Conservation (phyloP, 164 flowering plant genomes). For the Magnolia changhungtana region DNA sequence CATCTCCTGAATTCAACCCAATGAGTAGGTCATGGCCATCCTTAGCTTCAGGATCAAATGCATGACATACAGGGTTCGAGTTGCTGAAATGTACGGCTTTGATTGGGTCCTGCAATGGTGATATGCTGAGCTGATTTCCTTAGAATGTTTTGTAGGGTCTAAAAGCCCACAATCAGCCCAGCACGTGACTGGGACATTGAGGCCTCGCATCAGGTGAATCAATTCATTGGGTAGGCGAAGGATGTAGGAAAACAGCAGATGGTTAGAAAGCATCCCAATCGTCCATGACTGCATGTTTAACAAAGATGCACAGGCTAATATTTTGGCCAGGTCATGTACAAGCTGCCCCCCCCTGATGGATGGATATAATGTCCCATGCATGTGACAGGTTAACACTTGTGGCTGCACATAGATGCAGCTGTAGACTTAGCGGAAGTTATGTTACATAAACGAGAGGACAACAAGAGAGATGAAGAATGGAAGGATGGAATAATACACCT, state of each 20-base stretch:
- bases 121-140: background rate
- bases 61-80: constrained; percentile 94
- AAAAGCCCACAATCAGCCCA: background rate
- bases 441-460: background rate
- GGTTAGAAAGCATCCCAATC: background rate
- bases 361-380: background rate
- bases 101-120: constrained; percentile 74
- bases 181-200: background rate
- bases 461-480: background rate
- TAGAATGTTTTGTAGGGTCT: background rate
- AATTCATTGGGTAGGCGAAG: background rate
- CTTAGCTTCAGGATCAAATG: constrained; percentile 90
- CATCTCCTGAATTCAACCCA: constrained; percentile 93
- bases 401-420: background rate
- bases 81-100: constrained; percentile 84
- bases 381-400: background rate
- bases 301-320: no score
- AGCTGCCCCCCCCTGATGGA: background rate
- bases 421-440: background rate
- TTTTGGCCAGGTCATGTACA: background rate
- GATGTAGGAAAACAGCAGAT: background rate
- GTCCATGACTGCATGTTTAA: no score
- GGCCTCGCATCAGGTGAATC: background rate
- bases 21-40: constrained; percentile 96
- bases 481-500: constrained; percentile 40